A percentile compares a stretch with the other conserved stretches of the same genome.
Evolutionary conservation across 306 rosid species (phyloP).

Genomic region (Malus orientalis): DNA sequence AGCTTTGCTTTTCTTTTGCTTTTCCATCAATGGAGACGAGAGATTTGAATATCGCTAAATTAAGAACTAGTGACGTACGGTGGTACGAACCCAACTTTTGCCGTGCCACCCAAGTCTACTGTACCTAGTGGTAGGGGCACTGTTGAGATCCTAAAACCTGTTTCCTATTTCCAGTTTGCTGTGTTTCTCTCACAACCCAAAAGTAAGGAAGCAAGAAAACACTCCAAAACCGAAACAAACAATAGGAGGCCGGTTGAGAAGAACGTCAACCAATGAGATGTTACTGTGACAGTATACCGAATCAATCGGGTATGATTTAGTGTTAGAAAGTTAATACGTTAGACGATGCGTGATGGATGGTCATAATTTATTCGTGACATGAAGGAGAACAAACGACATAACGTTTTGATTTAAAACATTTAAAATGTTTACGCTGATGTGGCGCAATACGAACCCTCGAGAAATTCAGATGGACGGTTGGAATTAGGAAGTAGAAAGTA

Average conservation of each 20-base stretch:
- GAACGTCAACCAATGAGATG: background rate
- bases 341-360: fast-evolving
- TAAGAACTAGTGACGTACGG: background rate
- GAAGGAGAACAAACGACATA: background rate
- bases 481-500: background rate
- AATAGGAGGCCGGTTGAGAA: background rate
- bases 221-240: background rate
- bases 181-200: background rate
- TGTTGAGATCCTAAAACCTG: background rate
- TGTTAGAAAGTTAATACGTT: fast-evolving
- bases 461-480: background rate
- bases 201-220: background rate
- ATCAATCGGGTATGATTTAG: too few relatives aligned
- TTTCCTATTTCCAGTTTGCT: too few relatives aligned
- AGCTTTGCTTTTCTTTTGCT: background rate
- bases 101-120: background rate
- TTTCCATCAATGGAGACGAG: background rate
- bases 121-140: background rate
- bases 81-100: background rate
- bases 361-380: fast-evolving
- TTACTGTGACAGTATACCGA: too few relatives aligned
- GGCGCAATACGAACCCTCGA: background rate
- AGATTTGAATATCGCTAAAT: too few relatives aligned
- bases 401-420: background rate
- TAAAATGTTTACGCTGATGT: background rate